Conservation (phyloP, 345 rosid genomes). For the Hibiscus tridactylites region DNA sequence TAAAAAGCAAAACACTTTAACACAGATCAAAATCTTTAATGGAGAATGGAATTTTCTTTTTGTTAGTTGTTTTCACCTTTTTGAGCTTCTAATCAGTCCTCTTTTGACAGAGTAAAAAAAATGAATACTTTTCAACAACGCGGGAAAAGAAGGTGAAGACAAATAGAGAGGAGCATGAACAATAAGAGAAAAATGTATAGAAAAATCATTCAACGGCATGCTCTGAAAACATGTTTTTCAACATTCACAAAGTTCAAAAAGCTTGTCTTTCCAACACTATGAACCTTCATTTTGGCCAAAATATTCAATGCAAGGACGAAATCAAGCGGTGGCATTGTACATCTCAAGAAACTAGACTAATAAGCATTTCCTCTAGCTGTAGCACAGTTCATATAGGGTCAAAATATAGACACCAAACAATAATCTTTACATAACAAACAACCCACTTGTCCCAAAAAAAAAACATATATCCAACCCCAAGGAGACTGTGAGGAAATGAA, state of each 20-base stretch:
- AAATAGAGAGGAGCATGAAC: constrained; percentile 7
- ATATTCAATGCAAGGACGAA: not conserved
- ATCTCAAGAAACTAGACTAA: constrained; percentile 11
- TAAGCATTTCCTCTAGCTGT: constrained; percentile 6
- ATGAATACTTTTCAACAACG: not conserved
- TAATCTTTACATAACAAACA: not conserved
- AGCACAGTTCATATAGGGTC: constrained; percentile 18
- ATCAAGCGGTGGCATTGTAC: not conserved
- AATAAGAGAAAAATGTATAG: constrained; percentile 10
- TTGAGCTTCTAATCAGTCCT: not conserved
- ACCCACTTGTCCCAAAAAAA: not conserved
- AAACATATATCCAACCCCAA: not conserved
- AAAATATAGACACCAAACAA: constrained; percentile 13
- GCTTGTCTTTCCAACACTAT: not conserved
- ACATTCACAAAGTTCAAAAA: constrained; percentile 11
- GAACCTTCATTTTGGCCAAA: no score
- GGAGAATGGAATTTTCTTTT: constrained; percentile 11
- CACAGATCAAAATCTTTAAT: not conserved
- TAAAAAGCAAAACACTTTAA: constrained; percentile 27
- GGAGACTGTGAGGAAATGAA: not conserved
- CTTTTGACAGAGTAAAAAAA: no score
- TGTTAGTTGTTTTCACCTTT: not conserved
- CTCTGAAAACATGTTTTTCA: constrained; percentile 7
- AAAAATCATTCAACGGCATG: not conserved
- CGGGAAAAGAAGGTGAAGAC: not conserved